These are phyloP conservation scores for Lepraria neglecta DNA, from an alignment of 495 filamentous ascomycete species.

Conservation along the genomic window DNA sequence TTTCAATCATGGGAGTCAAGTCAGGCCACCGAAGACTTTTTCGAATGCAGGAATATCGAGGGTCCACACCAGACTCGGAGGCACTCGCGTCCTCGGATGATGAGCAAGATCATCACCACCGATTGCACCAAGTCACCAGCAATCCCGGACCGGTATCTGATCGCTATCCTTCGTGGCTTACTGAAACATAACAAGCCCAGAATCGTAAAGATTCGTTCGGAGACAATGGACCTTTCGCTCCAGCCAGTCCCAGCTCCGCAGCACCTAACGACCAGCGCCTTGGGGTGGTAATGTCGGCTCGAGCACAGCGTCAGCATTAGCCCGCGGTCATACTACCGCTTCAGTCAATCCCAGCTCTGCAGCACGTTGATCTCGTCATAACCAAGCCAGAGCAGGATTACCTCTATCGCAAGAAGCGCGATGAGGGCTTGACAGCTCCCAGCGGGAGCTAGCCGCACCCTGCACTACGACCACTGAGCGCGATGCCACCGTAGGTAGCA, in stretches of 20 bases:
- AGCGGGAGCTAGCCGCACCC: too few species aligned
- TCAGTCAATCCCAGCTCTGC: too few species aligned
- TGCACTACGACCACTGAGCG: too few species aligned
- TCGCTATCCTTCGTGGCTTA: slow-evolving; percentile 51
- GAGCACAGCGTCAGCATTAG: slow-evolving; percentile 47
- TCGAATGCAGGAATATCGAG: slow-evolving; percentile 52
- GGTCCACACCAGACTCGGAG: slow-evolving; percentile 87
- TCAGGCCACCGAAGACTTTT: too few species aligned
- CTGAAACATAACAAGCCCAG: slow-evolving; percentile 41
- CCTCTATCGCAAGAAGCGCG: too few species aligned
- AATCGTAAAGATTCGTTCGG: slow-evolving; percentile 48
- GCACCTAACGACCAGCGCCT: slow-evolving; percentile 62
- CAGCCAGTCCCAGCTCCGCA: slow-evolving; percentile 66
- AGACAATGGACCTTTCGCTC: slow-evolving; percentile 55
- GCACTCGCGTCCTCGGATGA: slow-evolving; percentile 90
- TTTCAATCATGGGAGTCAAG: too few species aligned
- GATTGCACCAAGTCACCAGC: slow-evolving; percentile 33
- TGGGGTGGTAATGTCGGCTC: slow-evolving; percentile 51
- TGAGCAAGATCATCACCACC: slow-evolving; percentile 54
- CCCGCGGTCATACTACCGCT: slow-evolving; percentile 49
- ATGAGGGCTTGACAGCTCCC: too few species aligned
- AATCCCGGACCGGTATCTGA: slow-evolving; percentile 38
- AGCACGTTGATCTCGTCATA: too few species aligned
- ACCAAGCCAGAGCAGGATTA: too few species aligned
- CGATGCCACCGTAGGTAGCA: too few species aligned